Evolutionary conservation across 108 stramenopile species (phyloP).

Genomic region (Pinguiococcus pyrenoidosus): DNA sequence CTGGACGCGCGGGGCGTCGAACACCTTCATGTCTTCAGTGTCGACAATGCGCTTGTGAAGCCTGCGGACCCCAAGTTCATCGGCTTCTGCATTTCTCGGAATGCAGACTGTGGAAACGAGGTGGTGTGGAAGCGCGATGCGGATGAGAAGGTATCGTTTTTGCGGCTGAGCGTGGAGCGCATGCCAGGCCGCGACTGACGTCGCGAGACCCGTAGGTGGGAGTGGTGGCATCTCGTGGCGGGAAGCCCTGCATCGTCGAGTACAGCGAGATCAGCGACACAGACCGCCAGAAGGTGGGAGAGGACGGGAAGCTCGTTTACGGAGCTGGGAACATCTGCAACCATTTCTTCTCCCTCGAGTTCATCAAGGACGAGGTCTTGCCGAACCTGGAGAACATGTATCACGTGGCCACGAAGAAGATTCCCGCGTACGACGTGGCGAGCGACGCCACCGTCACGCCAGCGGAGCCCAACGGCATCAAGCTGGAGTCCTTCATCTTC

Average conservation of each 20-base stretch:
- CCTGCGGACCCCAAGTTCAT: constrained; percentile 87
- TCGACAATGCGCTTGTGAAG: constrained; percentile 83
- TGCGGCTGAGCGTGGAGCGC: constrained; percentile 42
- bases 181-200: not conserved
- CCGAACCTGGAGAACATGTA: constrained; percentile 65
- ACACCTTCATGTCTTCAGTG: constrained; percentile 75
- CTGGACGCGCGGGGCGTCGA: constrained; percentile 64
- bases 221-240: constrained; percentile 10
- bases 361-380: constrained; percentile 53
- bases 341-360: constrained; percentile 83
- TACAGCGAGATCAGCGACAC: constrained; percentile 51
- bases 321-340: constrained; percentile 97
- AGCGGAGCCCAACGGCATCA: constrained; percentile 73
- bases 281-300: constrained; percentile 2
- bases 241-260: constrained; percentile 71
- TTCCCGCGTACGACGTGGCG: constrained; percentile 43
- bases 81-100: constrained; percentile 63
- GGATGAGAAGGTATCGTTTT: constrained; percentile 83
- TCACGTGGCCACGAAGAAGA: constrained; percentile 92
- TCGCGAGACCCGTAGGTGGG: no score
- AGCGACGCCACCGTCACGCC: constrained; percentile 39
- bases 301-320: constrained; percentile 46
- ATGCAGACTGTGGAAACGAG: constrained; percentile 88
- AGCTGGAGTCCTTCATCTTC: constrained; percentile 95
- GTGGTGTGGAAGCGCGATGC: constrained; percentile 66